Conservation (phyloP, 768 basidiomycete species). For the Solioccasus polychromus region DNA sequence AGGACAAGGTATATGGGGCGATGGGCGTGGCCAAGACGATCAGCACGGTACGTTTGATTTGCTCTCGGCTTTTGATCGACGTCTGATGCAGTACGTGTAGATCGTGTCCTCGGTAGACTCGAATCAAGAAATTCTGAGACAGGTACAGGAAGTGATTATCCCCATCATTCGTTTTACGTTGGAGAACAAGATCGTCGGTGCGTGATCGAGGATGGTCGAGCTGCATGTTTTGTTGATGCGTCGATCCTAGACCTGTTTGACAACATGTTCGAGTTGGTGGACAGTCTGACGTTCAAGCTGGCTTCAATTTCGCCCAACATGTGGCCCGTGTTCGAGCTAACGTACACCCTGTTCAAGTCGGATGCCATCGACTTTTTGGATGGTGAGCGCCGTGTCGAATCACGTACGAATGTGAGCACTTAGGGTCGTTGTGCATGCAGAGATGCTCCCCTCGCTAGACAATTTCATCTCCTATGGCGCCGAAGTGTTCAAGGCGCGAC, state of each 20-base stretch:
- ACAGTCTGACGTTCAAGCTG: constrained; percentile 80
- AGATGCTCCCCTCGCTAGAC: constrained; percentile 86
- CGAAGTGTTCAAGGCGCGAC: constrained; percentile 66
- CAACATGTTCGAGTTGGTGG: constrained; percentile 83
- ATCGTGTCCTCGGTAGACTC: constrained; percentile 73
- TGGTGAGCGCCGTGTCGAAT: constrained; percentile 40
- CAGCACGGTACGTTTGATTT: constrained; percentile 53
- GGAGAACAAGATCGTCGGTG: constrained; percentile 74
- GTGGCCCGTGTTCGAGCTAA: constrained; percentile 87
- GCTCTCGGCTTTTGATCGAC: background rate
- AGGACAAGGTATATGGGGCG: constrained; percentile 84
- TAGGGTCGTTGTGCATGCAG: constrained; percentile 32
- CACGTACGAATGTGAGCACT: background rate
- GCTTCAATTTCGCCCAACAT: constrained; percentile 72
- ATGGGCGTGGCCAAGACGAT: constrained; percentile 90
- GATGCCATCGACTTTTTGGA: constrained; percentile 87
- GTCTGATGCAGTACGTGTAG: constrained; percentile 36
- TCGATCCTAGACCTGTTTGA: constrained; percentile 68
- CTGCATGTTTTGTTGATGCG: background rate
- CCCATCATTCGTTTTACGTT: constrained; percentile 77
- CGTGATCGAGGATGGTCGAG: constrained; percentile 15
- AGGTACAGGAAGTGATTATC: constrained; percentile 79
- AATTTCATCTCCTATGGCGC: constrained; percentile 86
- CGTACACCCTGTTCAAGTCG: constrained; percentile 77
- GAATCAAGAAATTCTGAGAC: constrained; percentile 68